phyloP scores from a whole-genome alignment of 2,329 filamentous ascomycete genomes.

The Rutstroemia sp. region DNA sequence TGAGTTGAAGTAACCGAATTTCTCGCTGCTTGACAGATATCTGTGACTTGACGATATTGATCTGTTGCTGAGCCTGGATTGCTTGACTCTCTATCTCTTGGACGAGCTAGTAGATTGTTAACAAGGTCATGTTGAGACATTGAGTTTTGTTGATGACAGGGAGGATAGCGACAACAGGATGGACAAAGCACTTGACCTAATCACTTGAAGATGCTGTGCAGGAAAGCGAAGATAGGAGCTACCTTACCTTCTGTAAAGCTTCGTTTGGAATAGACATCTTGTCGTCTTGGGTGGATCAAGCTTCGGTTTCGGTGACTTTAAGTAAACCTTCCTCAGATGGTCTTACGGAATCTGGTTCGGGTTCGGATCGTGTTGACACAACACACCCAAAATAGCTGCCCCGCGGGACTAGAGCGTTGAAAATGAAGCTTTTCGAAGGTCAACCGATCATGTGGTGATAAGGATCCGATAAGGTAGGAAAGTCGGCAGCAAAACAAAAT shows the following conservation, averaged over 20 bases:
- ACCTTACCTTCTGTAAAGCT: constrained; percentile 77
- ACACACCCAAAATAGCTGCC: too few relatives aligned
- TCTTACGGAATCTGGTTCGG: too few relatives aligned
- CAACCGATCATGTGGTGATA: too few relatives aligned
- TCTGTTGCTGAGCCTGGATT: constrained; percentile 82
- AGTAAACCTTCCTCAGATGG: background rate
- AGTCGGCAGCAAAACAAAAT: too few relatives aligned
- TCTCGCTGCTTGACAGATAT: constrained; percentile 82
- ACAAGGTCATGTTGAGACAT: background rate
- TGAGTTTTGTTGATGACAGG: background rate
- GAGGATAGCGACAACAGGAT: background rate
- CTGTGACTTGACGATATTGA: constrained; percentile 76
- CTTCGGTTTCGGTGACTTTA: background rate
- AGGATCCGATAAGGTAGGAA: too few relatives aligned
- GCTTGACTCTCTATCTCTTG: constrained; percentile 93
- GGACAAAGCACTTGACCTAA: background rate
- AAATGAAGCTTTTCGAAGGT: too few relatives aligned
- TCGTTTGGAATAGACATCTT: constrained; percentile 91
- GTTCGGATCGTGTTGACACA: too few relatives aligned
- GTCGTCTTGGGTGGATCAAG: background rate
- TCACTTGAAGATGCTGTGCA: constrained; percentile 3
- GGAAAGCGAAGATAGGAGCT: background rate
- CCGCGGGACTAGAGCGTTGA: too few relatives aligned
- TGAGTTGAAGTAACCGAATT: constrained; percentile 80
- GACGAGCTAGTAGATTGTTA: constrained; percentile 54